Conservation (phyloP, 2,329 filamentous ascomycete species). For the Aureobasidium pullulans region DNA sequence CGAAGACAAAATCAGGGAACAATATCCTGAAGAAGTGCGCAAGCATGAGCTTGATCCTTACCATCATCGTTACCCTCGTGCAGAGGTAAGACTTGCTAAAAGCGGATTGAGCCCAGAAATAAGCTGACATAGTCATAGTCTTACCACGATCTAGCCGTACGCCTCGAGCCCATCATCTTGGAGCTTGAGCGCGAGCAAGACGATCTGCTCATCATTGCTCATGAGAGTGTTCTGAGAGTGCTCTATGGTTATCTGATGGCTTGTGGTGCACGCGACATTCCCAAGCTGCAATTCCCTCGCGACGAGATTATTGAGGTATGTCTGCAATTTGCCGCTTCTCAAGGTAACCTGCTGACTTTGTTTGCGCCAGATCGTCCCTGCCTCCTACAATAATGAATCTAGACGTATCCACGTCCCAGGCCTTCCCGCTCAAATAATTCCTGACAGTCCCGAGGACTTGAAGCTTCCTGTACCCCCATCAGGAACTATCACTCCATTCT, state of each 20-base stretch:
- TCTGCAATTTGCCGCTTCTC: not conserved
- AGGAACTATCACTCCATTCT: conserved; percentile 38
- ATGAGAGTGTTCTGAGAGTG: conserved; percentile 94
- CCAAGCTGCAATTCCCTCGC: conserved; percentile 83
- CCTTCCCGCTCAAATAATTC: conserved; percentile 59
- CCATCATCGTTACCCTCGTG: conserved; percentile 89
- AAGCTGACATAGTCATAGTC: conserved; percentile 51
- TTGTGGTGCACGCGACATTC: conserved; percentile 91
- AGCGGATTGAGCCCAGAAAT: not conserved
- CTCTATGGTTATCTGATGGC: conserved; percentile 98
- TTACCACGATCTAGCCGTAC: conserved; percentile 96
- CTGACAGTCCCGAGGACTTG: conserved; percentile 72
- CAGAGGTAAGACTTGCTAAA: conserved; percentile 57
- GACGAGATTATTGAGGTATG: conserved; percentile 88
- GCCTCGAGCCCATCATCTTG: conserved; percentile 93
- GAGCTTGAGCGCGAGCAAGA: conserved; percentile 95
- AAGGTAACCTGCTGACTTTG: not conserved
- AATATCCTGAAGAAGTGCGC: conserved; percentile 83
- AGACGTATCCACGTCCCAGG: conserved; percentile 80
- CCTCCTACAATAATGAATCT: conserved; percentile 93
- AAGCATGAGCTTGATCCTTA: conserved; percentile 95
- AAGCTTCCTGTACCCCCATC: conserved; percentile 65
- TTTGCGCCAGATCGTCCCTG: conserved; percentile 68
- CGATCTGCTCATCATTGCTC: conserved; percentile 95
- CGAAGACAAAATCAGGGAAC: conserved; percentile 67